Percentiles rank a stretch among this genome's conserved stretches.
phyloP scores from a whole-genome alignment of 2,329 filamentous ascomycete genomes.

The Alternaria hordeiaustralica region DNA sequence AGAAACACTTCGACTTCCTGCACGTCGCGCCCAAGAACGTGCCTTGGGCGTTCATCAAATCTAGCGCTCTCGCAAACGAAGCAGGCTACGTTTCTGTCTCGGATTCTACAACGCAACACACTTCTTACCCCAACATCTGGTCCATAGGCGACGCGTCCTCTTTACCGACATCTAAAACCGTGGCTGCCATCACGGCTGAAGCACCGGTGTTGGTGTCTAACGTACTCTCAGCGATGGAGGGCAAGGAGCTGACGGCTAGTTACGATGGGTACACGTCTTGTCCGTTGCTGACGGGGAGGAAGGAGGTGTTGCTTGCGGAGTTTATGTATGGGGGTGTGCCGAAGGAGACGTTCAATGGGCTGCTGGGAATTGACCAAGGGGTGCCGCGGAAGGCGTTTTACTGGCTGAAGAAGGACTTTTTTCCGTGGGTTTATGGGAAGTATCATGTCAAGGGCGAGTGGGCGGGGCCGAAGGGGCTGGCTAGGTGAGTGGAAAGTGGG shows the following conservation, averaged over 20 bases:
- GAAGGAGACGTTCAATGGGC: conserved; percentile 66
- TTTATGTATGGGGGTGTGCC: conserved; percentile 70
- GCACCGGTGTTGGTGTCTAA: conserved; percentile 47
- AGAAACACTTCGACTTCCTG: conserved; percentile 46
- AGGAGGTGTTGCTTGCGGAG: conserved; percentile 68
- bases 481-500: conserved; percentile 13
- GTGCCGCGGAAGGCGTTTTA: conserved; percentile 65
- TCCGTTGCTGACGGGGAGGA: conserved; percentile 56
- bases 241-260: conserved; percentile 27
- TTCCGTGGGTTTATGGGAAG: conserved; percentile 69
- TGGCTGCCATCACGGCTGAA: conserved; percentile 48
- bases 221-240: conserved; percentile 37
- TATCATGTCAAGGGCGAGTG: conserved; percentile 68
- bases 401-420: conserved; percentile 70
- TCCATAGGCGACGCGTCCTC: conserved; percentile 48
- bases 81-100: conserved; percentile 50
- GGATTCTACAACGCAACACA: conserved; percentile 45
- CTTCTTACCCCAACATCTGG: conserved; percentile 49
- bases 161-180: conserved; percentile 50
- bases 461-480: conserved; percentile 65
- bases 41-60: conserved; percentile 46
- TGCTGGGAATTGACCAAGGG: conserved; percentile 64
- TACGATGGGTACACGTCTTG: conserved; percentile 53
- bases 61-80: conserved; percentile 43
- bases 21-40: conserved; percentile 50